Conservation (phyloP, 2,329 filamentous ascomycete species). For the Conoideocrella luteorostrata region DNA sequence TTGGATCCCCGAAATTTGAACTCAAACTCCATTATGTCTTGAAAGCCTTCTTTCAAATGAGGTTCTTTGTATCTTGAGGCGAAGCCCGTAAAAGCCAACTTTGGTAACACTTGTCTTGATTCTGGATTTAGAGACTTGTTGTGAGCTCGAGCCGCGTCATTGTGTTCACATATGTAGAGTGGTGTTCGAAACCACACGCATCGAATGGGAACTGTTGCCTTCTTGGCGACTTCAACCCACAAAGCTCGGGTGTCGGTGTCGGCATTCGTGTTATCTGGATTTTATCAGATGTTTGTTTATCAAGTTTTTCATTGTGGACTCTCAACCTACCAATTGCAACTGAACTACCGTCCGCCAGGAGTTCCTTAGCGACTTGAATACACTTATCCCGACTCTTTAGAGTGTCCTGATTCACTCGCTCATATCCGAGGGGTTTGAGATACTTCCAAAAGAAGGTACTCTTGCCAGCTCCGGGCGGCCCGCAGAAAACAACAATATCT, state of each 20-base stretch:
- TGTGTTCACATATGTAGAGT: constrained; percentile 69
- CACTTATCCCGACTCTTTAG: constrained; percentile 68
- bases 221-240: constrained; percentile 71
- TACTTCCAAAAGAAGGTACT: constrained; percentile 82
- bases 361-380: constrained; percentile 63
- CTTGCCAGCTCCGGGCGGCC: constrained; percentile 85
- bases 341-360: constrained; percentile 58
- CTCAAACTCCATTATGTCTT: constrained; percentile 67
- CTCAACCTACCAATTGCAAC: constrained; percentile 66
- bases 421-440: constrained; percentile 72
- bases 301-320: constrained; percentile 9
- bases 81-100: constrained; percentile 74
- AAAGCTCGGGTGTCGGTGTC: constrained; percentile 68
- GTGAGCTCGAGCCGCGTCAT: constrained; percentile 74
- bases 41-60: constrained; percentile 68
- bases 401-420: constrained; percentile 83
- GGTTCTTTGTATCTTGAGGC: constrained; percentile 67
- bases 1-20: constrained; percentile 70
- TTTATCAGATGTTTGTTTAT: constrained; percentile 2
- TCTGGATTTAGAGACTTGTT: constrained; percentile 75
- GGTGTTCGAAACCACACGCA: constrained; percentile 80
- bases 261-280: constrained; percentile 88
- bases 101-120: constrained; percentile 64
- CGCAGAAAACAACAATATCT: constrained; percentile 81
- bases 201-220: constrained; percentile 66